These are phyloP conservation scores for Pythium folliculosum DNA, from an alignment of 352 stramenopile genomes.

Conservation along the genomic window DNA sequence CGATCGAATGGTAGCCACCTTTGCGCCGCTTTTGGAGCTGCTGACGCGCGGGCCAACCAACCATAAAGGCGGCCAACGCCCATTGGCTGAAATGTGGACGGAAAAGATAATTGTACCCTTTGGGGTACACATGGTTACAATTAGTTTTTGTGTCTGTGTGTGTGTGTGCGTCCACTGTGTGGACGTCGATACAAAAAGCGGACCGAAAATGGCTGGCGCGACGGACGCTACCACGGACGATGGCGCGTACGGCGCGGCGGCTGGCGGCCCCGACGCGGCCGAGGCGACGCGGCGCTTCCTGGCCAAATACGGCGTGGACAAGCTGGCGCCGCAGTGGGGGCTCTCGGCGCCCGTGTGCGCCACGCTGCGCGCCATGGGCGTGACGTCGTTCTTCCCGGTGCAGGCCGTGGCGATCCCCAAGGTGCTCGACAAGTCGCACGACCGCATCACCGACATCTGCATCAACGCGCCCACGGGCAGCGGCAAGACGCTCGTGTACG, in stretches of 20 bases:
- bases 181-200: background rate
- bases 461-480: conserved; percentile 96
- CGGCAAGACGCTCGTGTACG: conserved; percentile 98
- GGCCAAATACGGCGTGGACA: conserved; percentile 65
- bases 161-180: too few species aligned
- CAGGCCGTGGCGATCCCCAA: conserved; percentile 94
- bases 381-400: conserved; percentile 94
- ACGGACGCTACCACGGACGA: background rate
- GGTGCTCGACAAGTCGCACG: conserved; percentile 83
- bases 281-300: conserved; percentile 46
- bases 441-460: conserved; percentile 93
- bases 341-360: conserved; percentile 45
- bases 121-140: background rate
- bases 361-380: conserved; percentile 47
- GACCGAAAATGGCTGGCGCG: conserved; percentile 23
- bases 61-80: background rate
- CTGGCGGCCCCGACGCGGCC: conserved; percentile 23
- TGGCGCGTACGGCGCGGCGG: too few species aligned
- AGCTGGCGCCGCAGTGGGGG: conserved; percentile 57
- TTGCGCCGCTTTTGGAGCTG: too few species aligned
- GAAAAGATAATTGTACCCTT: background rate
- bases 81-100: conserved; percentile 20
- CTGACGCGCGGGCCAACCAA: conserved; percentile 1
- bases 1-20: conserved; percentile 29
- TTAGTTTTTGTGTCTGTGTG: too few species aligned